Evolutionary conservation across 1,284 basidiomycete genomes (phyloP).

Genomic region (Apiotrichum domesticum): DNA sequence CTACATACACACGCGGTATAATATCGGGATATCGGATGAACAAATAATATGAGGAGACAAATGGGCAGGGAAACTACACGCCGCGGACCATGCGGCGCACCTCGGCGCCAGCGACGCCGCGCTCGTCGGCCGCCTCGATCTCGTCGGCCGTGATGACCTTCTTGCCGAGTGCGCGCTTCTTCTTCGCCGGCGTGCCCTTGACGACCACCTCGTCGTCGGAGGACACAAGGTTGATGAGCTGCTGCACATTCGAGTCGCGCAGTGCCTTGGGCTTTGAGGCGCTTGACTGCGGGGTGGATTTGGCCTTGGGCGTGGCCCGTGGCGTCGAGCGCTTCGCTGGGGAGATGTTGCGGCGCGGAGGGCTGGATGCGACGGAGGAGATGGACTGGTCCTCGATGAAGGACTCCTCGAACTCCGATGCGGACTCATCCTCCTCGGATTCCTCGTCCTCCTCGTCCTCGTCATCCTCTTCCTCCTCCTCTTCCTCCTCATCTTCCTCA

Average conservation of each 20-base stretch:
- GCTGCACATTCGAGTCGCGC: not conserved
- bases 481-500: constrained; percentile 21
- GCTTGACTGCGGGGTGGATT: too few relatives aligned
- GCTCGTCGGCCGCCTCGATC: constrained; percentile 30
- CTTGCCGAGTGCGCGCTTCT: constrained; percentile 52
- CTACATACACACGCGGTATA: too few relatives aligned
- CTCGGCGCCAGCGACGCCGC: constrained; percentile 26
- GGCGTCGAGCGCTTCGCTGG: constrained; percentile 2
- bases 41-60: too few relatives aligned
- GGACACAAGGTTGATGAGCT: not conserved
- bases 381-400: constrained; percentile 15
- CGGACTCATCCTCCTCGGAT: constrained; percentile 15
- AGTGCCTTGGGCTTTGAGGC: not conserved
- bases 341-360: constrained; percentile 13
- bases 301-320: constrained; percentile 2
- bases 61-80: not conserved
- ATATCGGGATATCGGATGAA: too few relatives aligned
- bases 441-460: constrained; percentile 22
- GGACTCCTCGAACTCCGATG: constrained; percentile 28
- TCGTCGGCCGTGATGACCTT: constrained; percentile 50
- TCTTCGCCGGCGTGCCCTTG: constrained; percentile 39
- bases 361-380: constrained; percentile 21
- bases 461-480: constrained; percentile 17
- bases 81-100: constrained; percentile 36
- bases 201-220: constrained; percentile 22